Conservation (phyloP, 2,329 filamentous ascomycete genomes). For the Teratosphaeria nubilosa region DNA sequence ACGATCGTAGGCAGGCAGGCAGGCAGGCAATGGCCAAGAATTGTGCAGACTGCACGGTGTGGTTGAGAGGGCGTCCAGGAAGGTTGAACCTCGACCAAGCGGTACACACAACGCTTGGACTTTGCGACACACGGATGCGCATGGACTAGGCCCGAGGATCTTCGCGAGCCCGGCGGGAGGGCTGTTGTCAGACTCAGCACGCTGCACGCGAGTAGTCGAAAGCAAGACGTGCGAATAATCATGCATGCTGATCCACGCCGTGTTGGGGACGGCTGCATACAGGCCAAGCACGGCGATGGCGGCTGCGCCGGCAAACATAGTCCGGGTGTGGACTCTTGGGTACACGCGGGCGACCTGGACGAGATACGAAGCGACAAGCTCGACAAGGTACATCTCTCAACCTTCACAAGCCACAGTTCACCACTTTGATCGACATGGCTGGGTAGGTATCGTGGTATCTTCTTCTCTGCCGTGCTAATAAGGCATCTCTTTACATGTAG, state of each 20-base stretch:
- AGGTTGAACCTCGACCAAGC: not conserved
- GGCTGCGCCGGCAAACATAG: constrained; percentile 10
- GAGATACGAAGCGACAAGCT: not conserved
- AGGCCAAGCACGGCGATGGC: constrained; percentile 11
- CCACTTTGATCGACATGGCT: not conserved
- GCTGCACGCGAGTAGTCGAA: not conserved
- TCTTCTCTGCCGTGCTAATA: too few species aligned
- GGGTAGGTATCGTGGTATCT: too few species aligned
- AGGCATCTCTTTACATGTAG: not conserved
- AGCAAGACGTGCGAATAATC: not conserved
- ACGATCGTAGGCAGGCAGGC: not conserved
- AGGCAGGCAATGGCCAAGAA: not conserved
- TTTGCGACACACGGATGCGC: not conserved
- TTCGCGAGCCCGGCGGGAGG: not conserved
- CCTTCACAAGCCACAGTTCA: constrained; percentile 1
- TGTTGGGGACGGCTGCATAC: constrained; percentile 10
- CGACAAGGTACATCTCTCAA: not conserved
- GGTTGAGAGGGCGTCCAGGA: not conserved
- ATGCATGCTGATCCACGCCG: constrained; percentile 5
- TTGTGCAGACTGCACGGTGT: not conserved
- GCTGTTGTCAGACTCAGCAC: too few species aligned
- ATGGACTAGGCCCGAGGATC: not conserved
- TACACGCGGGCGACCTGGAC: constrained; percentile 2
- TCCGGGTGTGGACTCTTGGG: not conserved
- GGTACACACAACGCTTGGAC: not conserved